Percentiles rank a stretch among this genome's conserved stretches.
Evolutionary conservation across 345 rosid genomes (phyloP).

Genomic region (Aurinia saxatilis): DNA sequence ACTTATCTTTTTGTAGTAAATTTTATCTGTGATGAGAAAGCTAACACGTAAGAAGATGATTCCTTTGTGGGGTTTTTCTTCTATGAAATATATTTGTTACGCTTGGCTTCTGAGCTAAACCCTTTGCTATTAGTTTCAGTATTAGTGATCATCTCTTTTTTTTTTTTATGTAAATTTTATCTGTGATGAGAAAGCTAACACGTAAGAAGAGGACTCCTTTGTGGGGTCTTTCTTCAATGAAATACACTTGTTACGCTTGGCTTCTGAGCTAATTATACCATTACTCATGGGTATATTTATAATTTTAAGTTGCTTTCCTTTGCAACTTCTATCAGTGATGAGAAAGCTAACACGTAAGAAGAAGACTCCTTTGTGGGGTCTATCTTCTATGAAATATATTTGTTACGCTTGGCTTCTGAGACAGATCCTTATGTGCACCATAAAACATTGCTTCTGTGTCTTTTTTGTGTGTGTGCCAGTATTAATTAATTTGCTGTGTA

Average conservation of each 20-base stretch:
- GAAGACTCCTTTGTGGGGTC: slow-evolving; percentile 9
- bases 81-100: slow-evolving; percentile 32
- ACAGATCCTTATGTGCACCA: neutral
- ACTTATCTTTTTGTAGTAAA: no score
- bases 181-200: slow-evolving; percentile 30
- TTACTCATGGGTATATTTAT: neutral
- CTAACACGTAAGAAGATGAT: neutral
- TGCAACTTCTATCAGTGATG: slow-evolving; percentile 14
- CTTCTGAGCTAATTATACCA: slow-evolving; percentile 31
- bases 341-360: slow-evolving; percentile 41
- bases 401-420: slow-evolving; percentile 63
- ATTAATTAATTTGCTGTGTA: neutral
- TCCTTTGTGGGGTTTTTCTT: slow-evolving; percentile 5
- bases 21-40: neutral
- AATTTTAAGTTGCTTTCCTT: neutral
- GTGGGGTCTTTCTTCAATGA: slow-evolving; percentile 23
- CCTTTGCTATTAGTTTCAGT: no score
- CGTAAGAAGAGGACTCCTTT: slow-evolving; percentile 18
- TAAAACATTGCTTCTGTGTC: neutral
- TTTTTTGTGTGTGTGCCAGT: neutral
- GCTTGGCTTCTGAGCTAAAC: slow-evolving; percentile 34
- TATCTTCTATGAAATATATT: slow-evolving; percentile 37
- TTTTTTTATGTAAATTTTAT: neutral
- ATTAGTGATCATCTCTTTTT: no score
- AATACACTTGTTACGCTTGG: slow-evolving; percentile 42